Evolutionary conservation across 75 land plant species (phyloP).

Genomic region (Cupressus sempervirens): DNA sequence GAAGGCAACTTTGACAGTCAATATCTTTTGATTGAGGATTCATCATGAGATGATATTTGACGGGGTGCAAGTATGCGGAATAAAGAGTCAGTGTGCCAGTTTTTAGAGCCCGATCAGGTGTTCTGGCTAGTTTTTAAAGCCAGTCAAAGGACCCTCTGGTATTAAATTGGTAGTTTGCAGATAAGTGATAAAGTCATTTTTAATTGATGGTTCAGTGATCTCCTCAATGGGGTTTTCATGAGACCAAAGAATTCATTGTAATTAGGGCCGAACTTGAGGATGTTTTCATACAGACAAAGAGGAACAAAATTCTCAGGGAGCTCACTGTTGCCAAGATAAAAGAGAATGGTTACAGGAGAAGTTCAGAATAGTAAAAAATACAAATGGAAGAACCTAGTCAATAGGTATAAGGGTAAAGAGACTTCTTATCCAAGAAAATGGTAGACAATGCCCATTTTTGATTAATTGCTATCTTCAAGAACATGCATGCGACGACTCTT

Average conservation of each 20-base stretch:
- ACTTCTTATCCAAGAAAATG: conserved; percentile 35
- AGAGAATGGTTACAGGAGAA: conserved; percentile 74
- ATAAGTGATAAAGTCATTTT: no score
- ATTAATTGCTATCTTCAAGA: conserved; percentile 62
- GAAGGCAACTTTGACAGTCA: no score
- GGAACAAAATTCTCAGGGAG: conserved; percentile 89
- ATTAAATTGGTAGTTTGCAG: no score
- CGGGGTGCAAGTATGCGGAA: no score
- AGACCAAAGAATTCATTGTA: conserved; percentile 85
- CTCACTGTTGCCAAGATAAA: conserved; percentile 67
- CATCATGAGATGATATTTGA: no score
- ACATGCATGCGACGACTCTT: conserved; percentile 48
- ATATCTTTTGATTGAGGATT: no score
- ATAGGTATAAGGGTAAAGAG: conserved; percentile 83
- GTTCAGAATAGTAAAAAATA: conserved; percentile 95
- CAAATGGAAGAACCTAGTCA: conserved; percentile 95
- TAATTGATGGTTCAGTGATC: no score
- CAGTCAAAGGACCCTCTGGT: no score
- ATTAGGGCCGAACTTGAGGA: conserved; percentile 78
- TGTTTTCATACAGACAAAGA: conserved; percentile 69
- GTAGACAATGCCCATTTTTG: conserved; percentile 66
- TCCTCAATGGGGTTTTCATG: conserved; percentile 76
- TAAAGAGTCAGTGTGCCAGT: no score
- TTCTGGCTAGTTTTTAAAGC: no score
- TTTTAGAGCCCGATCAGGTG: no score